Base-by-base conservation (phyloP, 352 stramenopile species). In the Globisporangium canariense region DNA sequence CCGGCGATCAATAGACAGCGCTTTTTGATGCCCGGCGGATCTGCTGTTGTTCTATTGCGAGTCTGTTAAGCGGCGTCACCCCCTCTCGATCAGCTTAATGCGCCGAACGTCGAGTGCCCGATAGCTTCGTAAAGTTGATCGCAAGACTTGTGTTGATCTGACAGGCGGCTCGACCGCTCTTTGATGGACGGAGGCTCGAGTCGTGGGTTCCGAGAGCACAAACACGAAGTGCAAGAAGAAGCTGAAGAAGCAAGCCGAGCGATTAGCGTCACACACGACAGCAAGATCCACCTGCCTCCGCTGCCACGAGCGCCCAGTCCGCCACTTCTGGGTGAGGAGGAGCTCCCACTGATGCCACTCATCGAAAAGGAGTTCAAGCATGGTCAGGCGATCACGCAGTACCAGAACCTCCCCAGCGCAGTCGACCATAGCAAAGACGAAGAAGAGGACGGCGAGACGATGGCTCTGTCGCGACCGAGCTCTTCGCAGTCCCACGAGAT, bases 351-450 rank as follows among this genome's bases (percentile, higher is more conserved):
- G 4, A 54, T 54, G 57, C 43, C 41, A 20, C 28, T 40, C 18
- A 45, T 45, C n/a, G 28, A 62, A 4, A 54, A 41, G 43, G 57
- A 54, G 28, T n/a, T 43, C 41, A 38, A 45, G 57, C 41, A 55
- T 30, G 57, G 28, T 3, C 16, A 55, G 18, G 18, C 57, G 16
- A 32, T 54, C 43, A 30, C 30, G 9, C 28, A 41, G 43, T 22
- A 18, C n/a, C n/a, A 34, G 2, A 8, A 9, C 4, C 57, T 62
- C 16, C 57, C 57, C 14, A 62, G 57, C 57, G 43, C 57, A 45
- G 30, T 62, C 11, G 10, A 16, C 4, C 30, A 16, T 4, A 30
- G 16, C 18, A 45, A 53, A 32, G 46, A 43, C 28, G 41, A 54
- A 13, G 32, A 22, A 4, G 30, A 10, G 32, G 16, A 22, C 14